Conservation (phyloP, 192 early-diverging fungal genomes). For the Umbelopsis ramanniana region DNA sequence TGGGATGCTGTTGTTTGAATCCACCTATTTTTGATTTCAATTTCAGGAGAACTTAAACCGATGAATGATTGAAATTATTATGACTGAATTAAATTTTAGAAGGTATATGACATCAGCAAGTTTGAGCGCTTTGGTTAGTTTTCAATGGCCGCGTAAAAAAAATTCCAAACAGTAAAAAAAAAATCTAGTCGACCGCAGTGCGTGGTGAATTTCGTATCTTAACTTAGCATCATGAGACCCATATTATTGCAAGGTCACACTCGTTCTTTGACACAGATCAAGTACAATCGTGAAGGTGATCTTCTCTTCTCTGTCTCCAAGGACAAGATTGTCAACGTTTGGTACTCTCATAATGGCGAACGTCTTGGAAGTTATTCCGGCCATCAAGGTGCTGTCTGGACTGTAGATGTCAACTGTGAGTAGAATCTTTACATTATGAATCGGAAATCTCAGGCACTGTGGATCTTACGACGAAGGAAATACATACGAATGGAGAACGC, state of each 20-base stretch:
- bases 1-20: no score
- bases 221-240: constrained; percentile 65
- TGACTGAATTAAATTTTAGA: no score
- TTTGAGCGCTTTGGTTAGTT: neutral
- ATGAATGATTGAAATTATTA: no score
- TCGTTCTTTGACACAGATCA: constrained; percentile 95
- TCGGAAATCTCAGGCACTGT: neutral
- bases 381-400: constrained; percentile 94
- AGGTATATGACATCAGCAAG: no score
- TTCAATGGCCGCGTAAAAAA: neutral
- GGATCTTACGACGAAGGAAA: neutral
- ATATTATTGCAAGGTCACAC: constrained; percentile 97
- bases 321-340: constrained; percentile 91
- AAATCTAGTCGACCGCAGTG: constrained; percentile 5
- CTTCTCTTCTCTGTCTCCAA: constrained; percentile 94
- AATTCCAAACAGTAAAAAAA: constrained; percentile 6
- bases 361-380: constrained; percentile 92
- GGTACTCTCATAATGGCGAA: constrained; percentile 99
- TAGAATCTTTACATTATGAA: neutral
- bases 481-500: neutral
- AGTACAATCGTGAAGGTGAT: constrained; percentile 98
- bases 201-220: neutral
- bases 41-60: no score
- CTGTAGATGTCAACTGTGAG: constrained; percentile 89
- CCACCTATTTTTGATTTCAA: no score